Conservation (phyloP, 345 rosid genomes). For the Limnanthes douglasii region DNA sequence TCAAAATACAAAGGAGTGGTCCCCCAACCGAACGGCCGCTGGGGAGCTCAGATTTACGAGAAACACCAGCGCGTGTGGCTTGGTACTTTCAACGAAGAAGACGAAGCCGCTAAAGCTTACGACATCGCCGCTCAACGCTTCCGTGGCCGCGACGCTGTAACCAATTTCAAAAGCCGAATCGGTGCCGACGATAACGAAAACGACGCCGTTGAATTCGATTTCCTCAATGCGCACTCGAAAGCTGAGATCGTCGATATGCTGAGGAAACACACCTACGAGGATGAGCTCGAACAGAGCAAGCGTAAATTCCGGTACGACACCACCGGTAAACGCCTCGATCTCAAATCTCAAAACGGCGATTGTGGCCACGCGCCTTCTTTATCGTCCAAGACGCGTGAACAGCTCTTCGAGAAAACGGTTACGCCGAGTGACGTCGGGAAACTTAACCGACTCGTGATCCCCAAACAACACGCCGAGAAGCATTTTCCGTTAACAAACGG, state of each 20-base stretch:
- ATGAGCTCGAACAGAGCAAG: conserved; percentile 65
- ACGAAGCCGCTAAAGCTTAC: conserved; percentile 72
- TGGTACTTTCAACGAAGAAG: conserved; percentile 78
- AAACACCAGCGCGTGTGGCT: conserved; percentile 92
- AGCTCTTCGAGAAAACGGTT: conserved; percentile 73
- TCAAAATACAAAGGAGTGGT: conserved; percentile 90
- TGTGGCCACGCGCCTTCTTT: no score
- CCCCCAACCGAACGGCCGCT: conserved; percentile 86
- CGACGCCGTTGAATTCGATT: conserved; percentile 29
- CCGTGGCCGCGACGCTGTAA: conserved; percentile 81
- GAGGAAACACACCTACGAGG: conserved; percentile 73
- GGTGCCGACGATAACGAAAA: conserved; percentile 12
- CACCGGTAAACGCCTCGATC: conserved; percentile 18
- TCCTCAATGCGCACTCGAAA: conserved; percentile 67
- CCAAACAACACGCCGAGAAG: conserved; percentile 90
- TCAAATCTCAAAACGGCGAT: conserved; percentile 4
- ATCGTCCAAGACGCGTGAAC: conserved; percentile 34
- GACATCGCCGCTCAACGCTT: conserved; percentile 78
- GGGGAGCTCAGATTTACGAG: conserved; percentile 99
- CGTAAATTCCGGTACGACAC: conserved; percentile 18
- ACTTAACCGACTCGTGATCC: conserved; percentile 81
- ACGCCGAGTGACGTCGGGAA: conserved; percentile 99
- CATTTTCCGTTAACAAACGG: conserved; percentile 40
- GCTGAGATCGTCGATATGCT: conserved; percentile 89
- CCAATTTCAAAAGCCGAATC: conserved; percentile 44